A percentile compares a stretch with the other conserved stretches of the same genome.
Conservation (phyloP, 495 filamentous ascomycete species). For the Xylaria nigripes region DNA sequence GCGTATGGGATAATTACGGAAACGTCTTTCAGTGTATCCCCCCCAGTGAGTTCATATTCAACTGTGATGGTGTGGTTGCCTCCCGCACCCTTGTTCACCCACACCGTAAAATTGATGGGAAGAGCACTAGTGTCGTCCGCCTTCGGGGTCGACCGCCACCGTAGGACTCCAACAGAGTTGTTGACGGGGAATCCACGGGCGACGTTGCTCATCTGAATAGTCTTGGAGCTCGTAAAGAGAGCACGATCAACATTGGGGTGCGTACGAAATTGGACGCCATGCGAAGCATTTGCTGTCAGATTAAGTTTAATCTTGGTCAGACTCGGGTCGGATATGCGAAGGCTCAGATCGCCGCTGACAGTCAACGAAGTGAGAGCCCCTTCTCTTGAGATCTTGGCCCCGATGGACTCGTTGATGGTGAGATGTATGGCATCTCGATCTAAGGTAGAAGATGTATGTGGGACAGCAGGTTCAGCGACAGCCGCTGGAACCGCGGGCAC, state of each 20-base stretch:
- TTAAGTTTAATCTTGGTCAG: slow-evolving; percentile 84
- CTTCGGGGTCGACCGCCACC: slow-evolving; percentile 74
- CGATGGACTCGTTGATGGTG: slow-evolving; percentile 78
- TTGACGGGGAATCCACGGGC: slow-evolving; percentile 85
- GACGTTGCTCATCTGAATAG: slow-evolving; percentile 76
- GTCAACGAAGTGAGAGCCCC: slow-evolving; percentile 74
- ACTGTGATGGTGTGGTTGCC: slow-evolving; percentile 76
- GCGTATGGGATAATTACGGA: slow-evolving; percentile 77
- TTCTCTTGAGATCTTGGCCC: slow-evolving; percentile 77
- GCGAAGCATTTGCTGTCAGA: slow-evolving; percentile 61
- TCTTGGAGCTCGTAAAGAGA: slow-evolving; percentile 66
- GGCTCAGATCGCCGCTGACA: slow-evolving; percentile 81
- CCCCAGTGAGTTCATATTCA: slow-evolving; percentile 84
- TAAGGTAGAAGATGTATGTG: slow-evolving; percentile 53
- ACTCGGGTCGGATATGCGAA: slow-evolving; percentile 77
- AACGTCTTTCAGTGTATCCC: slow-evolving; percentile 69
- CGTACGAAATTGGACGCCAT: slow-evolving; percentile 79
- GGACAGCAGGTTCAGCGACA: slow-evolving; percentile 47
- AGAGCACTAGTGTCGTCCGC: slow-evolving; percentile 63
- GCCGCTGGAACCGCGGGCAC: slow-evolving; percentile 56
- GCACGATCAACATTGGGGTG: slow-evolving; percentile 91
- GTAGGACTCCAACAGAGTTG: slow-evolving; percentile 77
- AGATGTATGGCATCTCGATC: slow-evolving; percentile 79
- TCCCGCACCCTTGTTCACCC: slow-evolving; percentile 79
- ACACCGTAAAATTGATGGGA: slow-evolving; percentile 90